Base-by-base conservation (phyloP, 108 stramenopile genomes). In the Cyclotella sp. region DNA sequence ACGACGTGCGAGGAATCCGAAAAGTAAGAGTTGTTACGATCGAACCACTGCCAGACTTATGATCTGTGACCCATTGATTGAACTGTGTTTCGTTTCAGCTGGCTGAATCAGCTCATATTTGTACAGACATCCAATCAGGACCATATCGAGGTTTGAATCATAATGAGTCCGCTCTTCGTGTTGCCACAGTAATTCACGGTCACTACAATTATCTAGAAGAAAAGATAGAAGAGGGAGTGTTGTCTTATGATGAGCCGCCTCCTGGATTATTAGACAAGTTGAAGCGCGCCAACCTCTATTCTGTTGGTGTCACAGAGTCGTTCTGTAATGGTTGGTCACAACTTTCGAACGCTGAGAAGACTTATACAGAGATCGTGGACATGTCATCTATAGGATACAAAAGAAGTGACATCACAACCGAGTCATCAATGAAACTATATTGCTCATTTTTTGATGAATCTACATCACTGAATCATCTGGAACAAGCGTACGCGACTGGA, bases 1-100 rank as follows among this genome's bases (percentile, higher is more conserved):
- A 95, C 64, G 92, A 96, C 65, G 93, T 95, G 18, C 84, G 70
- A 62, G 96, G 90, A 19, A 92, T 96, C 44, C 76, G 79, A 54
- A 86, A 91, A 71, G 87, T 88, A 67, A 66, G 78, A 11, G 13
- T 30, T 13, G 19, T 3, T 44, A 1, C 11, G 60, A 14, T n/a
- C 3, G 11, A 39, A n/a, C 60, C 29, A 10, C 55, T 57, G 55
- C 55, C n/a, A 5, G 24, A 19, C 39, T 9, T 40, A 43, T 34
- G 34, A 9, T 15, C 13, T 9, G 27, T 68, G 15, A 52, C 47
- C n/a, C 53, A 41, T 41, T 41, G 15, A 15, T 54, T 54, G 39
- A 57, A 22, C 30, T 28, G 24, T 34, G 34, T 34, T 6, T 34
- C 34, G 16, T 15, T 61, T 18, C 28, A 87, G 84, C 86, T 96